Base-by-base conservation (phyloP, 306 rosid species). In the Lathyrus tuberosus region DNA sequence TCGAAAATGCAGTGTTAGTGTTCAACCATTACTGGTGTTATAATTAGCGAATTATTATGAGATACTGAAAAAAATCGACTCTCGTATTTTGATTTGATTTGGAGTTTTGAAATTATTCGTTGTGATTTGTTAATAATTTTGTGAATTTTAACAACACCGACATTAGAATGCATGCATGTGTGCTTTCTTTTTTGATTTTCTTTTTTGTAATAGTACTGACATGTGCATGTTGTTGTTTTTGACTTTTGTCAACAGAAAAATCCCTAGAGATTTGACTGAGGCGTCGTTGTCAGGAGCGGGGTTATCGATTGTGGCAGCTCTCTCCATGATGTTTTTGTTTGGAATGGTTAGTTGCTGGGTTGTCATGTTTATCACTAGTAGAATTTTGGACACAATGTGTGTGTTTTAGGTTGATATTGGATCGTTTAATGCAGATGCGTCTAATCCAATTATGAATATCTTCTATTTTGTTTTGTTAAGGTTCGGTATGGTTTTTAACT, bases 221-320 rank as follows among this genome's bases (percentile, higher is more conserved):
- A 10, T 38, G 35, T 64, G 14, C 2, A 48, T 58, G 40, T 30
- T 57, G 67, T 44, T 68, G 40, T 71, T 68, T 40, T 71, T 72
- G 69, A 65, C 67, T 76, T 78, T 35, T 30, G 6, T 73, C 47
- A 69, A 70, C 90, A 94, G 98, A 81, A 94, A 94, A 86, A 94
- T 94, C 68, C 98, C 98, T 2, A 87, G 98, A 80, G 98, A 94
- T 84, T 87, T 94, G 84, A 90, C 98, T 5, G 98, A 90, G 87
- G 96, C 98, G 2, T 86, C 98, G 17, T 46, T 94, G 70, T 88
- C 98, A 10, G 98, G 98, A 74, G 97, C 98, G 6, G 97, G 98
- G 73, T 83, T 94, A 81, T 94, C 97, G 70, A 84, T 90, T 24
- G 10, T 87, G 52, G 96, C 98, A 63, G 98, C 98, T 53, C 85